Percentiles rank a stretch among this genome's conserved stretches.
These are phyloP conservation scores for Aspergillus sp. DNA, from an alignment of 2,329 filamentous ascomycete genomes.

Conservation along the genomic window DNA sequence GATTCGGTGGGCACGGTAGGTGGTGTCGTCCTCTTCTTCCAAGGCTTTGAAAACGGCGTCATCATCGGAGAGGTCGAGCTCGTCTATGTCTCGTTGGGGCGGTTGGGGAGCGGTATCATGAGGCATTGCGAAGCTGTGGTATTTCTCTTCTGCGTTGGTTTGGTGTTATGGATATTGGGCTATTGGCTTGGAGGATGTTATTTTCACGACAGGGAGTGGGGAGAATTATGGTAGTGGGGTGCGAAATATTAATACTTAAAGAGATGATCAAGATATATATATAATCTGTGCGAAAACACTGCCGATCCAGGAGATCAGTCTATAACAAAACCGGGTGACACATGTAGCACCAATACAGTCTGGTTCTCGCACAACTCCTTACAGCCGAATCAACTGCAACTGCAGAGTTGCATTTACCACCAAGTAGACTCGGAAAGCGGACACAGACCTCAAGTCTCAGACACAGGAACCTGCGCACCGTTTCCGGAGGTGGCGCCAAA, in stretches of 20 bases:
- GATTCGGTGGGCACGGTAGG: slow-evolving; percentile 58
- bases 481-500: slow-evolving; percentile 11
- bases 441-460: not conserved
- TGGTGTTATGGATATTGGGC: not conserved
- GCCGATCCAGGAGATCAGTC: not conserved
- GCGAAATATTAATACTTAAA: not conserved
- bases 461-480: not conserved
- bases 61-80: slow-evolving; percentile 31
- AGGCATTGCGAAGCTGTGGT: not conserved
- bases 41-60: slow-evolving; percentile 62
- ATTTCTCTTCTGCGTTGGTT: not conserved
- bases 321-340: not conserved
- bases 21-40: slow-evolving; percentile 52
- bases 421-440: not conserved
- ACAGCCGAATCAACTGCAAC: not conserved
- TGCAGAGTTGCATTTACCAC: not conserved
- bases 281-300: not conserved
- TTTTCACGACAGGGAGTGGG: not conserved
- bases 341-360: not conserved
- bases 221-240: not conserved
- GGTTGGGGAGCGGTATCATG: not conserved
- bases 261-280: not conserved
- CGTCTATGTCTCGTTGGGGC: slow-evolving; percentile 1
- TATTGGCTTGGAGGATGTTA: too few relatives aligned
- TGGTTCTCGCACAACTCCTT: not conserved